These are phyloP conservation scores for Bruguiera gymnorhiza DNA, from an alignment of 345 rosid species.

Conservation along the genomic window DNA sequence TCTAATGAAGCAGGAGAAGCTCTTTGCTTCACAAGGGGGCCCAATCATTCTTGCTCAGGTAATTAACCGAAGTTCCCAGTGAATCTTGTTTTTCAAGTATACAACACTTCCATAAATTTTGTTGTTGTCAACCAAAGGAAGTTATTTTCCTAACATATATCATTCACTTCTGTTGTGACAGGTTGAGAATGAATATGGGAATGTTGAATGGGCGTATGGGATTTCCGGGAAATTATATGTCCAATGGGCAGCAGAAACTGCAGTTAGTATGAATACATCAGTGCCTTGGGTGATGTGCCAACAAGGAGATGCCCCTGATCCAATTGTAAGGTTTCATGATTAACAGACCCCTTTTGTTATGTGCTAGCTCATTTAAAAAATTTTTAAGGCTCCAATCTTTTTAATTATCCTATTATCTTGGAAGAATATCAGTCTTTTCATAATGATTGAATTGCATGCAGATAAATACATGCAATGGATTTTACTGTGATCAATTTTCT, in stretches of 20 bases:
- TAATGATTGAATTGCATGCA: constrained; percentile 22
- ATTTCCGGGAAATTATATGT: constrained; percentile 44
- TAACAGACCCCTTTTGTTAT: not conserved
- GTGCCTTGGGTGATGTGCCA: constrained; percentile 72
- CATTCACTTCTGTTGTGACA: constrained; percentile 13
- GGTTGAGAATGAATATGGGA: constrained; percentile 68
- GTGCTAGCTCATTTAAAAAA: not conserved
- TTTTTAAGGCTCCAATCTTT: not conserved
- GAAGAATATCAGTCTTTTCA: not conserved
- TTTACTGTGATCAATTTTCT: constrained; percentile 52
- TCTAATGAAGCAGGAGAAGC: constrained; percentile 53
- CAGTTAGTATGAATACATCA: constrained; percentile 51
- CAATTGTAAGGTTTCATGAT: constrained; percentile 35
- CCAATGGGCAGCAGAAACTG: constrained; percentile 67
- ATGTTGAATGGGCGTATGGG: constrained; percentile 57
- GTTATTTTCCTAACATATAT: not conserved
- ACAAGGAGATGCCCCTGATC: constrained; percentile 62
- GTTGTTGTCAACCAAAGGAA: not conserved
- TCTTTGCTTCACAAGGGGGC: constrained; percentile 67
- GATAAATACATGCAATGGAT: constrained; percentile 73
- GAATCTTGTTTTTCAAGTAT: not conserved
- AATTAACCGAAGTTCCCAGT: not conserved
- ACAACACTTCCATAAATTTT: not conserved
- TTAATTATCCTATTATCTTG: not conserved
- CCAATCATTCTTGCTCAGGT: constrained; percentile 74